Evolutionary conservation across 2,329 filamentous ascomycete genomes (phyloP).

Genomic region (Pseudogymnoascus sp.): DNA sequence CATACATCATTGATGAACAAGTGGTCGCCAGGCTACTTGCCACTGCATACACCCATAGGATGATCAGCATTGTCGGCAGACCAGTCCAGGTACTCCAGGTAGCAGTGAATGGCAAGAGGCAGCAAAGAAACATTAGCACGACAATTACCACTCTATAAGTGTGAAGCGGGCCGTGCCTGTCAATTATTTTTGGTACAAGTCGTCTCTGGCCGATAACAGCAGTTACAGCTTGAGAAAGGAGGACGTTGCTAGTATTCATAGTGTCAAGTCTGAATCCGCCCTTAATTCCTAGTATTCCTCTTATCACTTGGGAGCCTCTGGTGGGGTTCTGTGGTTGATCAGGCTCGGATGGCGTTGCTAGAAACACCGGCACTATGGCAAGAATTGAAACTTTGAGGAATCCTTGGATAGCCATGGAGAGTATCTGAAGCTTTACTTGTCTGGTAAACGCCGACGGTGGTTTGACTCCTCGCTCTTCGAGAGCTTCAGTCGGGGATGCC

Average conservation of each 20-base stretch:
- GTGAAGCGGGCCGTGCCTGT: background rate
- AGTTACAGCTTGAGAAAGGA: background rate
- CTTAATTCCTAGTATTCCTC: background rate
- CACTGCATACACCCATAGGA: background rate
- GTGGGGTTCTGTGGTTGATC: background rate
- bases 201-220: background rate
- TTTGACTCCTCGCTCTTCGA: background rate
- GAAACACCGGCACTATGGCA: background rate
- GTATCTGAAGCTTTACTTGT: constrained; percentile 4
- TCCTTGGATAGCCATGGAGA: background rate
- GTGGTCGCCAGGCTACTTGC: background rate
- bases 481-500: background rate
- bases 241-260: background rate
- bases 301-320: background rate
- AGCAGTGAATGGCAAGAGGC: background rate
- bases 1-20: background rate
- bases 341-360: background rate
- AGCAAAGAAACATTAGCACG: background rate
- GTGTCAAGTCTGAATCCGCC: constrained; percentile 3
- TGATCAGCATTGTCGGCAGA: background rate
- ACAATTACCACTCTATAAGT: background rate
- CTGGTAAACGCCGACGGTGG: background rate
- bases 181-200: background rate
- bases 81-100: background rate
- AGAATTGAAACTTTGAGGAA: background rate